Evolutionary conservation across 2,329 filamentous ascomycete genomes (phyloP).

Genomic region (Stachybotrys echinatus): DNA sequence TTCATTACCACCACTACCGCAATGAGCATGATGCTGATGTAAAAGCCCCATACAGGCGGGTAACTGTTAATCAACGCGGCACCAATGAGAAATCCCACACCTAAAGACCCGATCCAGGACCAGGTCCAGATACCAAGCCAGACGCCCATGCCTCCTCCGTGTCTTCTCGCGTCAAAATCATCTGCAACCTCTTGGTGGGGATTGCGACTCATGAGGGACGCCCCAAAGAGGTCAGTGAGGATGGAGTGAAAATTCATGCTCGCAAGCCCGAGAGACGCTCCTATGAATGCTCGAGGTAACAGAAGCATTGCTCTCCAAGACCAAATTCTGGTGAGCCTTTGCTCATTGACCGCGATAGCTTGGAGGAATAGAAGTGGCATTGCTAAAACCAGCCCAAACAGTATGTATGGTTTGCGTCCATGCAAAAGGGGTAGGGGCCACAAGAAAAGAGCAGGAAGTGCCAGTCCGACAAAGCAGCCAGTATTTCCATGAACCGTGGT

Average conservation of each 20-base stretch:
- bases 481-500: slow-evolving; percentile 69
- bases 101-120: slow-evolving; percentile 68
- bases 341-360: slow-evolving; percentile 57
- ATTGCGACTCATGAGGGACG: slow-evolving; percentile 65
- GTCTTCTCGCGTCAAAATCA: slow-evolving; percentile 62
- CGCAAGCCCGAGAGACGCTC: slow-evolving; percentile 65
- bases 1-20: slow-evolving; percentile 63
- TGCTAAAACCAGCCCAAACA: slow-evolving; percentile 61
- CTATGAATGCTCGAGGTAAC: slow-evolving; percentile 59
- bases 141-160: slow-evolving; percentile 74
- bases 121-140: slow-evolving; percentile 77
- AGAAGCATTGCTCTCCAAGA: slow-evolving; percentile 58
- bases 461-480: slow-evolving; percentile 65
- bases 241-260: slow-evolving; percentile 73
- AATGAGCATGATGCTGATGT: slow-evolving; percentile 64
- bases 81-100: slow-evolving; percentile 67
- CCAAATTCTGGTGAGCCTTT: slow-evolving; percentile 48
- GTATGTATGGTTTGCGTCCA: slow-evolving; percentile 72
- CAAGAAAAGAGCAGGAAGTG: slow-evolving; percentile 62
- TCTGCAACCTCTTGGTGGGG: slow-evolving; percentile 69
- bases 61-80: slow-evolving; percentile 61
- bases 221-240: slow-evolving; percentile 70
- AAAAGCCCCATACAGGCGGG: slow-evolving; percentile 70
- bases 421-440: slow-evolving; percentile 74
- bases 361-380: slow-evolving; percentile 74